Base-by-base conservation (phyloP, 2,329 filamentous ascomycete genomes). In the Chaetomium globosum region DNA sequence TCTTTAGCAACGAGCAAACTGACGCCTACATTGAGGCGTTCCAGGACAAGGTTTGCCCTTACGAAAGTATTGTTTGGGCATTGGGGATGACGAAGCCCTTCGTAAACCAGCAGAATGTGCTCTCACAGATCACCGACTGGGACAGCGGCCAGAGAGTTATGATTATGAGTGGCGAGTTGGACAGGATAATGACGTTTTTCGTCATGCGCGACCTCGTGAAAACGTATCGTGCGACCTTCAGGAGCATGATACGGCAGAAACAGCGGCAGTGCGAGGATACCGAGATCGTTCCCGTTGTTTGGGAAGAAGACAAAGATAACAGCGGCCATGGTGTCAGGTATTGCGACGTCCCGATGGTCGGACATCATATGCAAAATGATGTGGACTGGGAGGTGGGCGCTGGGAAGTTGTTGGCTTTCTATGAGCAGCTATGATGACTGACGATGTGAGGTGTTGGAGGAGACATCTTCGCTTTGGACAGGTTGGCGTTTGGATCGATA, bases 321-420 rank as follows among this genome's bases (percentile, higher is more conserved):
- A 69, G 51, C 2, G 74, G 74, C 3, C 70, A 74, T 12, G 80
- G 79, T 0, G 80, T 84, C 10, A 72, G 74, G 55, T 73, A 81
- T 55, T 76, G 70, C 19, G 73, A 80, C 54, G 79, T 84, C 0
- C 74, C 77, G 3, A 78, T 77, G 2, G 76, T 81, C 3, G 83
- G 79, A 1, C 82, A 86, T 71, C 83, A 86, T 73, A 66, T 85
- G 53, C 82, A 85, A 71, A 83, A 85, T 63, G 82, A 85, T 69
- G 72, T 79, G 12, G 75, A 77, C 48, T 84, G 81, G 80, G 74
- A 82, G 61, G 71, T 77, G 2, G 83, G 82, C 0, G 82, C 80
- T 0, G 72, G 74, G 60, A 81, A 80, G 66, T 63, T 85, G 33
- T 68, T 80, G 26, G 71, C 69, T 0, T 85, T 82, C 71, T 75